Conservation (phyloP, 2,329 filamentous ascomycete genomes). For the Penicillium sp. region DNA sequence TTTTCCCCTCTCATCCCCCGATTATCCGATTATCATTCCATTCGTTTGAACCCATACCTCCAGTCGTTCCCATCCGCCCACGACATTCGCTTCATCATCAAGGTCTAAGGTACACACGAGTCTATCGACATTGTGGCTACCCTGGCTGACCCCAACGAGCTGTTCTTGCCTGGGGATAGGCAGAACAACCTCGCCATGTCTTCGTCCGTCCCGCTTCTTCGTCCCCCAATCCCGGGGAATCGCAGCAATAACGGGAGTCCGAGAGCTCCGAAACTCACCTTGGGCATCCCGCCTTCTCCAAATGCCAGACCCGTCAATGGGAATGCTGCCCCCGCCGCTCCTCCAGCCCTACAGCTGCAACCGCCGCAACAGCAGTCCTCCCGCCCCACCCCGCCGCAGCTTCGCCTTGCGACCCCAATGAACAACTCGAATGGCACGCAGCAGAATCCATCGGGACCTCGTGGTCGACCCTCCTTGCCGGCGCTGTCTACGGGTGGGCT, state of each 20-base stretch:
- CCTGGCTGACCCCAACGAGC: conserved; percentile 38
- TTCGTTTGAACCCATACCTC: conserved; percentile 6
- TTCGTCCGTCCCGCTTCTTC: conserved; percentile 66
- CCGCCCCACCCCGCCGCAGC: conserved; percentile 65
- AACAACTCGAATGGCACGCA: conserved; percentile 67
- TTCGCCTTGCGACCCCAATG: conserved; percentile 84
- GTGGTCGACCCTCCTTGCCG: conserved; percentile 52
- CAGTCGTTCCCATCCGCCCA: conserved; percentile 2
- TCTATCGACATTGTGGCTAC: conserved; percentile 34
- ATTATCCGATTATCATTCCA: too few species aligned
- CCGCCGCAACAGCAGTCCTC: conserved; percentile 52
- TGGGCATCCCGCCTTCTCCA: conserved; percentile 84
- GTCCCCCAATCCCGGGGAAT: conserved; percentile 71
- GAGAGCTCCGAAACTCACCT: conserved; percentile 69
- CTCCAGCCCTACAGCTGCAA: conserved; percentile 29
- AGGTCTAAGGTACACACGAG: conserved; percentile 3
- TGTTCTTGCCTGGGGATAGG: conserved; percentile 39
- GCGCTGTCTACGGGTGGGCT: conserved; percentile 62
- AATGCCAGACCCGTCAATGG: conserved; percentile 66
- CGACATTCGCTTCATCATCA: conserved; percentile 9
- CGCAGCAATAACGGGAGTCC: conserved; percentile 56
- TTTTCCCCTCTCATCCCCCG: conserved; percentile 12
- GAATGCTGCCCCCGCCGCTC: conserved; percentile 38
- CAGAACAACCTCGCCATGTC: conserved; percentile 56
- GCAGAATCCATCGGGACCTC: conserved; percentile 45